Conservation (phyloP, 129 eudicot species). For the Helichrysum umbraculigerum region DNA sequence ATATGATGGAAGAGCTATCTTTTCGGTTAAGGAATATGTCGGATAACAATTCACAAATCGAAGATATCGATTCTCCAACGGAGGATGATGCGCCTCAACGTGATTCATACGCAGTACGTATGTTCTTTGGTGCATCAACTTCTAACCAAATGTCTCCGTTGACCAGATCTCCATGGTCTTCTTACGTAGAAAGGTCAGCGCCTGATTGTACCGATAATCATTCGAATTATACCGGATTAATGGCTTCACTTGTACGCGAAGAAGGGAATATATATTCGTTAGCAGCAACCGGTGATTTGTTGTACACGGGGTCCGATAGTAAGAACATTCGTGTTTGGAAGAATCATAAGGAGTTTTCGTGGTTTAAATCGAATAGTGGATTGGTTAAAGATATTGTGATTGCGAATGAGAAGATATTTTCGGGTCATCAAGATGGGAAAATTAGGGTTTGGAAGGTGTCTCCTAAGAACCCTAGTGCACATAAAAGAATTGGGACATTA, state of each 20-base stretch:
- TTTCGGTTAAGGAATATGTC: slow-evolving; percentile 37
- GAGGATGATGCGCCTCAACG: slow-evolving; percentile 18
- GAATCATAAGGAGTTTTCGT: slow-evolving; percentile 70
- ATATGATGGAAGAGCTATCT: slow-evolving; percentile 36
- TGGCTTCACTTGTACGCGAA: slow-evolving; percentile 78
- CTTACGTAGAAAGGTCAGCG: slow-evolving; percentile 30
- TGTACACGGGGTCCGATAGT: slow-evolving; percentile 82
- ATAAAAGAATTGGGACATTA: slow-evolving; percentile 63
- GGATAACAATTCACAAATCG: slow-evolving; percentile 7
- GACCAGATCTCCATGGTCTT: slow-evolving; percentile 68
- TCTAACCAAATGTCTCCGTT: slow-evolving; percentile 47
- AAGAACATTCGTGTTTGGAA: slow-evolving; percentile 90
- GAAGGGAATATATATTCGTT: slow-evolving; percentile 82
- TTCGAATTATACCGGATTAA: slow-evolving; percentile 61
- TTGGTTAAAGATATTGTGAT: slow-evolving; percentile 73
- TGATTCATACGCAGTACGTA: slow-evolving; percentile 37
- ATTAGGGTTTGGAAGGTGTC: slow-evolving; percentile 80
- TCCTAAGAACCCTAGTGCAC: slow-evolving; percentile 54
- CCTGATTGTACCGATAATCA: slow-evolving; percentile 24
- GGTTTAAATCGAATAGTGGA: slow-evolving; percentile 82
- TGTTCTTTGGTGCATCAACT: slow-evolving; percentile 16
- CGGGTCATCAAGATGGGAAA: slow-evolving; percentile 90
- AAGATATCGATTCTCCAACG: slow-evolving; percentile 28
- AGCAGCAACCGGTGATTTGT: slow-evolving; percentile 55
- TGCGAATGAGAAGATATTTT: slow-evolving; percentile 57